Evolutionary conservation across 2,329 filamentous ascomycete species (phyloP).

Genomic region (Lomentospora prolificans): DNA sequence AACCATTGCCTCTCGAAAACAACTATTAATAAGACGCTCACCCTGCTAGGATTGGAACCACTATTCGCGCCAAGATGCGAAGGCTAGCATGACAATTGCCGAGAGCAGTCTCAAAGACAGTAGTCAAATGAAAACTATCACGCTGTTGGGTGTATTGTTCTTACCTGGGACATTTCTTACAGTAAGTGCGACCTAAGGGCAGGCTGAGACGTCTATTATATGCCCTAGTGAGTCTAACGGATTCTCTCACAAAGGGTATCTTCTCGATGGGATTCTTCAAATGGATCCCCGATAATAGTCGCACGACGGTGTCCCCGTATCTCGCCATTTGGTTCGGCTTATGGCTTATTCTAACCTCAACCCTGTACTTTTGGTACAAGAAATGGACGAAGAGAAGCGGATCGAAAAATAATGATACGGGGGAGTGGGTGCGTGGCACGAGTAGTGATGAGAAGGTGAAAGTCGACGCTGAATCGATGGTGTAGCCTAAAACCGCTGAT

Average conservation of each 20-base stretch:
- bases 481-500: too few species aligned
- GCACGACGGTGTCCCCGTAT: neutral
- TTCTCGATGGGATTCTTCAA: neutral
- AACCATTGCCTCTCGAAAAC: neutral
- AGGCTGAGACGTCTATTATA: neutral
- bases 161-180: constrained; percentile 19
- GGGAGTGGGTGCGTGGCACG: too few species aligned
- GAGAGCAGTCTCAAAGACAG: constrained; percentile 11
- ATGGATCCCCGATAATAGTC: neutral
- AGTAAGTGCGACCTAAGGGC: constrained; percentile 7
- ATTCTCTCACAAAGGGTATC: too few species aligned
- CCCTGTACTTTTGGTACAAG: too few species aligned
- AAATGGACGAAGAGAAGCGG: too few species aligned
- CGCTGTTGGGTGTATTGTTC: constrained; percentile 16
- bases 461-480: too few species aligned
- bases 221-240: too few species aligned
- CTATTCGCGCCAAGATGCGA: constrained; percentile 11
- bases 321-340: neutral
- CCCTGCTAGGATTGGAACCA: constrained; percentile 2
- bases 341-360: too few species aligned
- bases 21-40: neutral
- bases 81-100: constrained; percentile 11
- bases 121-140: constrained; percentile 13
- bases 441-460: too few species aligned
- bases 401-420: too few species aligned